Evolutionary conservation across 345 rosid genomes (phyloP).

Genomic region (Stellera chamaejasme): DNA sequence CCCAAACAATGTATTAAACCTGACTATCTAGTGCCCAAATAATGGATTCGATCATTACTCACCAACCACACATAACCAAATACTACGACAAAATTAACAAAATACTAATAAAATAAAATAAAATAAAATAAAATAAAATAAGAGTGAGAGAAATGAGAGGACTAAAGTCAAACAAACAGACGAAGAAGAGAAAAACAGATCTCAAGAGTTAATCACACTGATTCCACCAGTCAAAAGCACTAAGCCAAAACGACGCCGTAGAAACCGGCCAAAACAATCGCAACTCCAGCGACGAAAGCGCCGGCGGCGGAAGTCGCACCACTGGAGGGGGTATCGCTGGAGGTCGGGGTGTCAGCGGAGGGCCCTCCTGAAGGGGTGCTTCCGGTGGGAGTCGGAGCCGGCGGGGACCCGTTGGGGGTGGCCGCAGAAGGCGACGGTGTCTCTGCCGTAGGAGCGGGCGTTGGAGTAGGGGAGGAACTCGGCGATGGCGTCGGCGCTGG

Average conservation of each 20-base stretch:
- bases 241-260: conserved; percentile 54
- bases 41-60: no score
- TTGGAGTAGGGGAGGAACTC: conserved; percentile 14
- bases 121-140: not conserved
- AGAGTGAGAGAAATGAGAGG: not conserved
- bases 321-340: conserved; percentile 6
- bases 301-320: conserved; percentile 22
- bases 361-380: no score
- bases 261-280: conserved; percentile 32
- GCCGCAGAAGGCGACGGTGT: conserved; percentile 24
- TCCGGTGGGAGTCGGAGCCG: no score
- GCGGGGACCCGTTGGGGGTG: not conserved
- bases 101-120: conserved; percentile 2
- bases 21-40: no score
- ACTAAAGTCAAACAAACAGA: conserved; percentile 8
- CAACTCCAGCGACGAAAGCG: conserved; percentile 41
- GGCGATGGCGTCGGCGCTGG: conserved; percentile 20
- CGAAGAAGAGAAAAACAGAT: conserved; percentile 12
- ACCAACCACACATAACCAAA: no score
- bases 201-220: conserved; percentile 16
- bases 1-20: no score
- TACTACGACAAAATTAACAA: not conserved
- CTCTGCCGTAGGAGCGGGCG: conserved; percentile 10
- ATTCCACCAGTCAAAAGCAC: conserved; percentile 13
- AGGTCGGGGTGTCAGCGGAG: not conserved